Evolutionary conservation across 192 early-diverging fungal genomes (phyloP).

Genomic region (Coemansia sp.): DNA sequence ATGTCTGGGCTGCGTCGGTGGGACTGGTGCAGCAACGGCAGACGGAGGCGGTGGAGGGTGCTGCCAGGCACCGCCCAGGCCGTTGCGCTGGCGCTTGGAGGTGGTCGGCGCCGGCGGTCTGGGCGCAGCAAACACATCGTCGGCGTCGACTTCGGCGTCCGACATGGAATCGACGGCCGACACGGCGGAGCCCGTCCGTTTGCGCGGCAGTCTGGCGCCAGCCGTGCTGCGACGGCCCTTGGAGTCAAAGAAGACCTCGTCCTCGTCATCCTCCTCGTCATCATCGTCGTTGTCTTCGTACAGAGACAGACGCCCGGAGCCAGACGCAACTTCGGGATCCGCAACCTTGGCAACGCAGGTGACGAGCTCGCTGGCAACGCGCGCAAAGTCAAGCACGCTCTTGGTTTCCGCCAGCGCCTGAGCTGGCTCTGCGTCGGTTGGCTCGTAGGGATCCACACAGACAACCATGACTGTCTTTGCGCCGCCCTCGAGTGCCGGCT

Average conservation of each 20-base stretch:
- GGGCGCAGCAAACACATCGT: conserved; percentile 3
- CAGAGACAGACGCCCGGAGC: neutral
- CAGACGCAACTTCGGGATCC: conserved; percentile 8
- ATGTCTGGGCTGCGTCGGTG: neutral
- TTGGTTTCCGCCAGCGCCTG: conserved; percentile 43
- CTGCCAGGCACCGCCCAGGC: conserved; percentile 38
- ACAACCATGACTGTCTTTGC: conserved; percentile 65
- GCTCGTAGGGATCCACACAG: conserved; percentile 63
- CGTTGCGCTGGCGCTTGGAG: conserved; percentile 40
- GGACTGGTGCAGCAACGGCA: neutral
- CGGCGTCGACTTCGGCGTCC: neutral
- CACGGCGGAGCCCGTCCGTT: conserved; percentile 14
- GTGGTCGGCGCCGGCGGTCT: neutral
- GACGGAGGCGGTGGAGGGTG: conserved; percentile 11
- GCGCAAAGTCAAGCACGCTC: conserved; percentile 64
- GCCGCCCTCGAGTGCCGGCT: conserved; percentile 62
- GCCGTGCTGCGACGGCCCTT: conserved; percentile 3
- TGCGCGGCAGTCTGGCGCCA: neutral
- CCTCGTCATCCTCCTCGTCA: conserved; percentile 26
- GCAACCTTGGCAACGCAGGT: conserved; percentile 51
- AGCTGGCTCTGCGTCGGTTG: conserved; percentile 48
- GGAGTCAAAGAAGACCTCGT: conserved; percentile 46
- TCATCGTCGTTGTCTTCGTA: conserved; percentile 2
- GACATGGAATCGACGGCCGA: neutral
- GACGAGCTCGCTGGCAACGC: conserved; percentile 60